Evolutionary conservation across 1,284 basidiomycete species (phyloP).

Genomic region (Rhodofomes roseus): DNA sequence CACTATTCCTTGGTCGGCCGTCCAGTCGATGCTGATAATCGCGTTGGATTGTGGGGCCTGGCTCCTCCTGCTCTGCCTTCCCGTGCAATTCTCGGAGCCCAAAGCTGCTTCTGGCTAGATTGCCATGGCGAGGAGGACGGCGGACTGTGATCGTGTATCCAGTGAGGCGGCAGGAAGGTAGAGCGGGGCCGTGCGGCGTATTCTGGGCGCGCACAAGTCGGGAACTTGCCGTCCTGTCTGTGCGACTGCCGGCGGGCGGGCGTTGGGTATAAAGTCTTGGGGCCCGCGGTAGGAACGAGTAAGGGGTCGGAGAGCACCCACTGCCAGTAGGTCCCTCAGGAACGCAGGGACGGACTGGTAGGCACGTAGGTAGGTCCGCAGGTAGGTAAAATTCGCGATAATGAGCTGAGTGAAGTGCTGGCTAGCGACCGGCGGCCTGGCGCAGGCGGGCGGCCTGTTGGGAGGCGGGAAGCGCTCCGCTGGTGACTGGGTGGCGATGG

Average conservation of each 20-base stretch:
- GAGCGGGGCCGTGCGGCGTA: background rate
- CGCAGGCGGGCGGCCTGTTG: background rate
- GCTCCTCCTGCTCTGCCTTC: background rate
- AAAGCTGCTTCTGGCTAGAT: background rate
- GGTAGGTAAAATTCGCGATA: background rate
- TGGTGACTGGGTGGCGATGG: background rate
- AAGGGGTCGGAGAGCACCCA: background rate
- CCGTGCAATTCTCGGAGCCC: background rate
- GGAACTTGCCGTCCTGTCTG: background rate
- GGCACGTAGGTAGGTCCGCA: background rate
- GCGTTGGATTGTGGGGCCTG: background rate
- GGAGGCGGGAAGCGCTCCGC: background rate
- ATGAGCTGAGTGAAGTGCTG: background rate
- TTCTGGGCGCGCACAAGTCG: background rate
- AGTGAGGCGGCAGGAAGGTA: background rate
- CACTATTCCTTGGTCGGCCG: background rate
- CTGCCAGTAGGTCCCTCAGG: background rate
- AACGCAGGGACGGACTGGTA: background rate
- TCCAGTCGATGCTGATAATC: background rate
- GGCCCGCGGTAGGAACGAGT: background rate
- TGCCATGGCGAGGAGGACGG: background rate
- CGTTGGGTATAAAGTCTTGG: background rate
- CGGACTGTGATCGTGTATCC: background rate
- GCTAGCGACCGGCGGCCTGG: background rate
- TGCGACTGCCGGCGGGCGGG: background rate